Evolutionary conservation across 169 alveolate species (phyloP).

Genomic region (Plasmodium adleri): DNA sequence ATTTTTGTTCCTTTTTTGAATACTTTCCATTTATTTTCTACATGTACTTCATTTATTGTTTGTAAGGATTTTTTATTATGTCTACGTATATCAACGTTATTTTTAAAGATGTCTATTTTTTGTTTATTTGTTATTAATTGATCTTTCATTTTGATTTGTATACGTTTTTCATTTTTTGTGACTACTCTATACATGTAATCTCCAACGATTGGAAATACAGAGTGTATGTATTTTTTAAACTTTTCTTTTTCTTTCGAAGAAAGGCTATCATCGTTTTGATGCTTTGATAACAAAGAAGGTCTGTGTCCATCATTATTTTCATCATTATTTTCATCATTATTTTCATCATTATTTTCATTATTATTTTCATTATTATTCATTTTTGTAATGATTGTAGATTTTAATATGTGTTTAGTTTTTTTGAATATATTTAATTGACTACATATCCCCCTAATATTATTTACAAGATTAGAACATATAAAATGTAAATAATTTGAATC

Average conservation of each 20-base stretch:
- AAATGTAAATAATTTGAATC: slow-evolving; percentile 74
- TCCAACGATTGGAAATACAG: slow-evolving; percentile 50
- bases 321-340: background rate
- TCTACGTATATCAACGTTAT: slow-evolving; percentile 41
- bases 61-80: slow-evolving; percentile 42
- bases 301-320: too few relatives aligned
- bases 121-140: slow-evolving; percentile 8
- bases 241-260: slow-evolving; percentile 27
- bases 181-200: slow-evolving; percentile 74
- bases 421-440: slow-evolving; percentile 17
- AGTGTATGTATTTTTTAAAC: slow-evolving; percentile 49
- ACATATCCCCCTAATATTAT: slow-evolving; percentile 68
- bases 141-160: slow-evolving; percentile 7
- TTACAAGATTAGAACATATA: slow-evolving; percentile 64
- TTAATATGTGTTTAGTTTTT: slow-evolving; percentile 16
- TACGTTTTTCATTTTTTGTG: slow-evolving; percentile 50
- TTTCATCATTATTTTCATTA: background rate
- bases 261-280: background rate
- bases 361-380: background rate
- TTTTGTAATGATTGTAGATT: background rate
- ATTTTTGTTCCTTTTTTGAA: slow-evolving; percentile 9
- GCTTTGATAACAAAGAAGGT: background rate
- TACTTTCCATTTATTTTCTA: slow-evolving; percentile 61
- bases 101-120: slow-evolving; percentile 35
- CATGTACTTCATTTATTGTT: slow-evolving; percentile 24